These are phyloP conservation scores for Amniculicola lignicola DNA, from an alignment of 495 filamentous ascomycete species.

Conservation along the genomic window DNA sequence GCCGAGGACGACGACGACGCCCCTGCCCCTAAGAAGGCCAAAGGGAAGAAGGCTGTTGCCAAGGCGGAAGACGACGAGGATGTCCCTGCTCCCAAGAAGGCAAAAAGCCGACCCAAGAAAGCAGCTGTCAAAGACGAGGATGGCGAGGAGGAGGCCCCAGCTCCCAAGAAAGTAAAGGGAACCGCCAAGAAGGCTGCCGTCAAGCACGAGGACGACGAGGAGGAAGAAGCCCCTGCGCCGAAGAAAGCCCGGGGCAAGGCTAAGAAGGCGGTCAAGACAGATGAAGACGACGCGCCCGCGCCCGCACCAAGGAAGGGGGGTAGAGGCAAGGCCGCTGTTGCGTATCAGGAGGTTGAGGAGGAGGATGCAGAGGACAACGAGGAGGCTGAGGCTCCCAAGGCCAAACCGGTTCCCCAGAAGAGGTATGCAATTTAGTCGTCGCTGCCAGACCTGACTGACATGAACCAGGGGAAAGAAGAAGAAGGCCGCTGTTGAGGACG, in stretches of 20 bases:
- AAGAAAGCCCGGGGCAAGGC: slow-evolving; percentile 26
- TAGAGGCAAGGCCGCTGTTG: slow-evolving; percentile 23
- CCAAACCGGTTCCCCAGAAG: slow-evolving; percentile 30
- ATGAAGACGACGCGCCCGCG: slow-evolving; percentile 28
- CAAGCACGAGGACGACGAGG: slow-evolving; percentile 17
- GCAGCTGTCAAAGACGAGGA: slow-evolving; percentile 39
- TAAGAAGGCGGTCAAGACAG: slow-evolving; percentile 20
- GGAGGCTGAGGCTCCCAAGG: slow-evolving; percentile 16
- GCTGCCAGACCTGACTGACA: slow-evolving; percentile 7
- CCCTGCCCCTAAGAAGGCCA: slow-evolving; percentile 41
- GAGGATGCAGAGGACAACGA: slow-evolving; percentile 9
- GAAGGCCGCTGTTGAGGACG: slow-evolving; percentile 32
- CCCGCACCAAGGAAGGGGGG: slow-evolving; percentile 31
- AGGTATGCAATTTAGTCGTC: slow-evolving; percentile 1
- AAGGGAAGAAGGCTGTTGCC: not conserved
- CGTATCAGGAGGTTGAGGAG: slow-evolving; percentile 29
- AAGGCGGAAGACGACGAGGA: slow-evolving; percentile 28
- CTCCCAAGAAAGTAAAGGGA: slow-evolving; percentile 21
- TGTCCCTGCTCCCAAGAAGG: slow-evolving; percentile 35
- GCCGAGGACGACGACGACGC: slow-evolving; percentile 17
- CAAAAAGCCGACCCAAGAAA: slow-evolving; percentile 34
- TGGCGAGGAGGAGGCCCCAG: slow-evolving; percentile 31
- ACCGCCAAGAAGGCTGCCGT: slow-evolving; percentile 30
- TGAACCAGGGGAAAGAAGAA: slow-evolving; percentile 27
- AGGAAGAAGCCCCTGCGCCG: slow-evolving; percentile 16